Evolutionary conservation across 2,329 filamentous ascomycete species (phyloP).

Genomic region (Apiospora aurea): DNA sequence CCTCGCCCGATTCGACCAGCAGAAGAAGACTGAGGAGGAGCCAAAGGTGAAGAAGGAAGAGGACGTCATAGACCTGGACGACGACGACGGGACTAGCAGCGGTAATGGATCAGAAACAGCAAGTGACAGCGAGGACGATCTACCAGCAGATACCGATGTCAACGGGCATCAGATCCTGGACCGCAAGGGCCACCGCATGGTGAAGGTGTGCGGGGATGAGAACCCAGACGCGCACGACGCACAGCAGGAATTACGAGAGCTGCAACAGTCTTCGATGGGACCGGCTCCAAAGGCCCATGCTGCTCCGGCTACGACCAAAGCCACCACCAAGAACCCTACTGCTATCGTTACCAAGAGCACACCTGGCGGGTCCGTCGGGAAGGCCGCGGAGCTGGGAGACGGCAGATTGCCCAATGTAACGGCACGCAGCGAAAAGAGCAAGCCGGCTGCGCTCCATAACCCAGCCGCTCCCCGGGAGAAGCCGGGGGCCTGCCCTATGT

Average conservation of each 20-base stretch:
- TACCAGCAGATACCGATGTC: slow-evolving; percentile 64
- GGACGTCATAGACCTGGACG: slow-evolving; percentile 47
- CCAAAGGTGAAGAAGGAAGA: slow-evolving; percentile 36
- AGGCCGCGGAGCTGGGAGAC: not conserved
- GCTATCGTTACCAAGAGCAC: not conserved
- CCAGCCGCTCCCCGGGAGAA: not conserved
- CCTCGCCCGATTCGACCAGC: slow-evolving; percentile 72
- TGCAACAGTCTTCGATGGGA: slow-evolving; percentile 46
- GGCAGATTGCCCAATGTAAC: not conserved
- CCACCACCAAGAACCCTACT: not conserved
- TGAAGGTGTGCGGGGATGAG: slow-evolving; percentile 80
- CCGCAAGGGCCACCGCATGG: slow-evolving; percentile 69
- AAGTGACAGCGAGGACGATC: slow-evolving; percentile 50
- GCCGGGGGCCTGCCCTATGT: slow-evolving; percentile 61
- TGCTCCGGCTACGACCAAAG: not conserved
- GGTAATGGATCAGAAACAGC: slow-evolving; percentile 49
- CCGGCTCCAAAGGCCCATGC: not conserved
- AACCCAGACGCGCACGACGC: slow-evolving; percentile 60
- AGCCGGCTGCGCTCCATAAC: not conserved
- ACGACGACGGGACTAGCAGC: slow-evolving; percentile 41
- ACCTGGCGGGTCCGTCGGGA: not conserved
- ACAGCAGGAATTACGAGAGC: slow-evolving; percentile 71
- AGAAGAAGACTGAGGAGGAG: slow-evolving; percentile 58
- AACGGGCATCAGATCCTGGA: slow-evolving; percentile 72
- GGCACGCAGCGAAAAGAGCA: slow-evolving; percentile 3